Base-by-base conservation (phyloP, 2,329 filamentous ascomycete species). In the Verticillium dahliae region DNA sequence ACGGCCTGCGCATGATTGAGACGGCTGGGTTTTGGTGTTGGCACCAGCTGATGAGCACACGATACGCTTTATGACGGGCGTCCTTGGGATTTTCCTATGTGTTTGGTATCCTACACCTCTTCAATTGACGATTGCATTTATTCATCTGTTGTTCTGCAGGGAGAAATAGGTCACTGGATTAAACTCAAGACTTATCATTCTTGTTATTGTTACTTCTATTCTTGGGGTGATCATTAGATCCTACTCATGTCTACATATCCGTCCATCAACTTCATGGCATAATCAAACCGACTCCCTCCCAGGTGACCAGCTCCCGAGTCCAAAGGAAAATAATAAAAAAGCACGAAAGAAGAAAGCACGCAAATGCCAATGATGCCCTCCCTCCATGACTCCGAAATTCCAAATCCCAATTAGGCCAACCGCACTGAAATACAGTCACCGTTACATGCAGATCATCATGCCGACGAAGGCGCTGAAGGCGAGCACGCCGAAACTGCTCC, bases 1-100 rank as follows among this genome's bases (percentile, higher is more conserved):
- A 50, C 5, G 4, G n/a, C 4, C 4, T 15, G 39, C 39, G 13
- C 10, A 15, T n/a, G 15, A 18, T 11, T 4, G 45, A 50, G n/a
- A 22, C 2, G 11, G 45, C 39, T 60, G 39, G 56, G 60, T 4
- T 27, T n/a, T 31, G 54, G 15, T 56, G 54, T 10, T 56, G 54
- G 54, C 54, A 11, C 34, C 54, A 31, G 18, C 18, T 18, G 22
- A 22, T 50, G 18, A 50, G 18, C 45, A 27, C n/a, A 6, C 45
- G 27, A 55, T 61, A 65, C 60, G 56, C 67, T 65, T 69, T 64
- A 70, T 69, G 38, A 70, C 62, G 60, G 70, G 4, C 3, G 27
- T 27, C 27, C 27, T 27, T 27, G 27, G 27, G 27, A 27, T 3
- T 27, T 27, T 27, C 27, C 27, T 27, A 3, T 27, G 27, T 27